Percentiles rank a stretch among this genome's conserved stretches.
These are phyloP conservation scores for Haplosporangium sp. DNA, from an alignment of 371 early-diverging fungal genomes.

Conservation along the genomic window DNA sequence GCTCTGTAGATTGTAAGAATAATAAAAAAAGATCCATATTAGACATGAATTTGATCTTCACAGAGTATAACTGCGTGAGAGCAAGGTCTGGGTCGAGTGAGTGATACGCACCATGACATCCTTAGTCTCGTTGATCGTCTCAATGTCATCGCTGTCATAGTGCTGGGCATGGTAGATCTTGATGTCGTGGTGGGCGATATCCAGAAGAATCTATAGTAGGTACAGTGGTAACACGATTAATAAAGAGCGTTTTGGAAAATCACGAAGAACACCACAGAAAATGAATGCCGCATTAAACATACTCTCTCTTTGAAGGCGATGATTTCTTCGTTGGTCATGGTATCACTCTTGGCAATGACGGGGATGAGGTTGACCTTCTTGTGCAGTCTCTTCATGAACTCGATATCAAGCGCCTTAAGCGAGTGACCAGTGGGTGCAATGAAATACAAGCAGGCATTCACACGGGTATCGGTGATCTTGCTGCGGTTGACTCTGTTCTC, in stretches of 20 bases:
- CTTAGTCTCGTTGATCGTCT: conserved; percentile 92
- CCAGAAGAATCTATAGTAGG: conserved; percentile 76
- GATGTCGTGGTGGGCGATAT: conserved; percentile 93
- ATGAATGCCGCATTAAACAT: conserved; percentile 4
- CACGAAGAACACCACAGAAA: not conserved
- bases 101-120: conserved; percentile 81
- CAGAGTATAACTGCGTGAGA: not conserved
- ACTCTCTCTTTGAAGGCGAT: conserved; percentile 87
- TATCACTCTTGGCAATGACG: conserved; percentile 99
- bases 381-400: conserved; percentile 94
- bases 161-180: conserved; percentile 92
- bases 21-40: not conserved
- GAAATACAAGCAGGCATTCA: conserved; percentile 98
- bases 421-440: conserved; percentile 96
- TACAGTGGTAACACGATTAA: not conserved
- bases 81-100: not conserved
- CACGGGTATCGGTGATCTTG: conserved; percentile 89
- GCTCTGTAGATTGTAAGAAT: conserved; percentile 54
- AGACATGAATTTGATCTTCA: not conserved
- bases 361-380: conserved; percentile 97
- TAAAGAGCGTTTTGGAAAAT: not conserved
- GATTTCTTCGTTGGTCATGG: conserved; percentile 96
- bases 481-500: conserved; percentile 91
- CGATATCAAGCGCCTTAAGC: conserved; percentile 93
- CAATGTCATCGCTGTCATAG: conserved; percentile 93